Conservation (phyloP, 371 early-diverging fungal genomes). For the Zychaea mexicana region DNA sequence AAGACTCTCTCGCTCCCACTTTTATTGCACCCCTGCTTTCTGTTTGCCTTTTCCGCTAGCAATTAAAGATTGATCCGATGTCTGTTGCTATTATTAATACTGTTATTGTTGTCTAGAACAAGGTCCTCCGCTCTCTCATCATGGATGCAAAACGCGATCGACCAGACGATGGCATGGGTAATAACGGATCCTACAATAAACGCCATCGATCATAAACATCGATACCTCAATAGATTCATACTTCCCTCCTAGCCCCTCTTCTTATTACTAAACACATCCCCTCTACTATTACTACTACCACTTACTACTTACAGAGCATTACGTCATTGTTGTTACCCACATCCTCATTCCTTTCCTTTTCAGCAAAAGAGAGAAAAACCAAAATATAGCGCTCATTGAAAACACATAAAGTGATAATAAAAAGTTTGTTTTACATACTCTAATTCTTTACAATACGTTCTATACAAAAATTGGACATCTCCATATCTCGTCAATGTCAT, state of each 20-base stretch:
- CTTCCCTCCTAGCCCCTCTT: too few species aligned
- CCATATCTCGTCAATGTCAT: conserved; percentile 37
- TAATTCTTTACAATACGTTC: too few species aligned
- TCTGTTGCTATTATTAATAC: neutral
- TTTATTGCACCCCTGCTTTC: neutral
- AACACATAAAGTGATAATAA: neutral
- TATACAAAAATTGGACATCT: conserved; percentile 31
- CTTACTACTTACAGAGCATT: too few species aligned
- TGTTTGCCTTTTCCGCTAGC: neutral
- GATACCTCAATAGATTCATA: neutral
- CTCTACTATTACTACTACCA: too few species aligned
- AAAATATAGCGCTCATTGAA: neutral
- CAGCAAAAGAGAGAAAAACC: too few species aligned
- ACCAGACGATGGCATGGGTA: neutral
- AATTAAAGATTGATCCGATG: conserved; percentile 4
- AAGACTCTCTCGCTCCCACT: neutral
- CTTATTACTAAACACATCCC: too few species aligned
- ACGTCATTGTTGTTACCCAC: too few species aligned
- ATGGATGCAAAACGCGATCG: conserved; percentile 9
- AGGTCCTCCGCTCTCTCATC: conserved; percentile 24
- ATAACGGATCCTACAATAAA: neutral
- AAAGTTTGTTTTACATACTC: too few species aligned
- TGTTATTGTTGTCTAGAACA: conserved; percentile 22
- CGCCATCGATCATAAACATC: neutral
- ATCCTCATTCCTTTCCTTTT: neutral